phyloP scores from a whole-genome alignment of 208 protist genomes.

The Trypanosomatidae sp. region DNA sequence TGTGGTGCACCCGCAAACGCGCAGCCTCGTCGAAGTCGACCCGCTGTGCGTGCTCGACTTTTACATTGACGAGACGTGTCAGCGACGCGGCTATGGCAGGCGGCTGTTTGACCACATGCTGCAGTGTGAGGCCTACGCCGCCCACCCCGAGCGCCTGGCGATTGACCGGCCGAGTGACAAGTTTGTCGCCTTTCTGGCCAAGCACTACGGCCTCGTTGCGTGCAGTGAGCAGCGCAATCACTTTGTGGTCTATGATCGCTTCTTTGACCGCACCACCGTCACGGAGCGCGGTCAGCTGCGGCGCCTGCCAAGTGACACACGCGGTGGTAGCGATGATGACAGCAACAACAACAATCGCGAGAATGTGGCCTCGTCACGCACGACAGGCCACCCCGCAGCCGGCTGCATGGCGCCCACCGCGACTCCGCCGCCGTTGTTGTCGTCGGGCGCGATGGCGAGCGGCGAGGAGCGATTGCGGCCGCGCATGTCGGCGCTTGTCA shows the following conservation, averaged over 20 bases:
- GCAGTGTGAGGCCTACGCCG: conserved; percentile 9
- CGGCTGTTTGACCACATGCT: conserved; percentile 74
- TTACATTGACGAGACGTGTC: conserved; percentile 78
- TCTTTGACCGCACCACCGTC: conserved; percentile 53
- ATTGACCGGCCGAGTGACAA: conserved; percentile 90
- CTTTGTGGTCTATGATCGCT: conserved; percentile 87
- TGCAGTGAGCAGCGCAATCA: conserved; percentile 86
- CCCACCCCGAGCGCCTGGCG: conserved; percentile 39
- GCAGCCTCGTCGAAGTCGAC: conserved; percentile 68
- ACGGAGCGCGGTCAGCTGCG: conserved; percentile 27
- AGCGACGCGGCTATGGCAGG: conserved; percentile 77
- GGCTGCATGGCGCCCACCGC: too few species aligned
- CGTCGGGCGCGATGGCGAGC: too few species aligned
- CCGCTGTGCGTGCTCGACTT: conserved; percentile 91
- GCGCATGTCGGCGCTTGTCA: neutral
- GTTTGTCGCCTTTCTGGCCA: conserved; percentile 77
- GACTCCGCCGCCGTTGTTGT: too few species aligned
- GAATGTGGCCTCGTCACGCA: too few species aligned
- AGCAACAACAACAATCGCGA: too few species aligned
- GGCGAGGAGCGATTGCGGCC: too few species aligned
- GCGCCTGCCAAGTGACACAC: too few species aligned
- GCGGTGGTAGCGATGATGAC: too few species aligned
- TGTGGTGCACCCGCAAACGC: conserved; percentile 31
- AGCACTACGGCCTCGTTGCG: conserved; percentile 68
- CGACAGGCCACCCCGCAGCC: too few species aligned